These are phyloP conservation scores for Teratosphaeria gauchensis DNA, from an alignment of 2,329 filamentous ascomycete genomes.

Conservation along the genomic window DNA sequence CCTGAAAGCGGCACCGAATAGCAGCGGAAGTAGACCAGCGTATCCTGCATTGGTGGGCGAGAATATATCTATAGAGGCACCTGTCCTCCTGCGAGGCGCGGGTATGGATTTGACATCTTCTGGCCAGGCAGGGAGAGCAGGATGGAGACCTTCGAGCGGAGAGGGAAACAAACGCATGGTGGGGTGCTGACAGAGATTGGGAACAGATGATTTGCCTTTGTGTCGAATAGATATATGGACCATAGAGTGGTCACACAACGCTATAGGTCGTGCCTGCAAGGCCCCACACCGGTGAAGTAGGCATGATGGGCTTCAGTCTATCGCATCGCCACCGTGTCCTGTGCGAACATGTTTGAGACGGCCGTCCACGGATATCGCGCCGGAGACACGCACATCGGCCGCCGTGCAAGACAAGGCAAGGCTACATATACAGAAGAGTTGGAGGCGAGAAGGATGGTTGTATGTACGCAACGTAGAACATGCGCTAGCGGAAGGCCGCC, in stretches of 20 bases:
- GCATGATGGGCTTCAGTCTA: neutral
- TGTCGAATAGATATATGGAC: neutral
- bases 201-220: neutral
- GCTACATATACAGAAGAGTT: neutral
- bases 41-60: neutral
- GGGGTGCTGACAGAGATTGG: neutral
- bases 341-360: no score
- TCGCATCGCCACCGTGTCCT: no score
- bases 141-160: neutral
- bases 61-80: neutral
- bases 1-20: neutral
- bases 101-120: neutral
- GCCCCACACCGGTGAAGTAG: neutral
- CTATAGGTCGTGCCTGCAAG: neutral
- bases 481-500: neutral
- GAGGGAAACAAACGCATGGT: neutral
- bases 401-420: no score
- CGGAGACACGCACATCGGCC: no score
- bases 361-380: no score
- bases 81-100: neutral
- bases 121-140: neutral
- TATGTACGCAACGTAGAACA: neutral
- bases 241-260: neutral
- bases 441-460: neutral
- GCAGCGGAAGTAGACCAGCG: neutral